phyloP scores from a whole-genome alignment of 345 rosid species.

The Eucalyptus pauciflora region DNA sequence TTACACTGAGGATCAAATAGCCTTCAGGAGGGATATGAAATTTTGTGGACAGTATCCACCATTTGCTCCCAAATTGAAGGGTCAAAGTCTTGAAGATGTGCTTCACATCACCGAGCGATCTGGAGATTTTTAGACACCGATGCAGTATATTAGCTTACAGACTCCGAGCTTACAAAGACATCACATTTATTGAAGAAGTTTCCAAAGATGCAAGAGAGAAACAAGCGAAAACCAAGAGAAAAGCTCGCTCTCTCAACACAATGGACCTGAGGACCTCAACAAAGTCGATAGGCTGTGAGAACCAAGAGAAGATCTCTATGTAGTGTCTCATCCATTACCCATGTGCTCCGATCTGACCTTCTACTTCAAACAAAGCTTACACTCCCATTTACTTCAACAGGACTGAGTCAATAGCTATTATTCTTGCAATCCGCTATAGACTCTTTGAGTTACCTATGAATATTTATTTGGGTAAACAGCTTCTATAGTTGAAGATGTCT shows the following conservation, averaged over 20 bases:
- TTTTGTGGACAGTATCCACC: slow-evolving; percentile 70
- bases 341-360: neutral
- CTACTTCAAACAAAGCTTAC: neutral
- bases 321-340: neutral
- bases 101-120: slow-evolving; percentile 50
- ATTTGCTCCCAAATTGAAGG: slow-evolving; percentile 74
- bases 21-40: slow-evolving; percentile 67
- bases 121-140: slow-evolving; percentile 7
- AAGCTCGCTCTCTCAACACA: neutral
- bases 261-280: neutral
- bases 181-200: neutral
- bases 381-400: neutral
- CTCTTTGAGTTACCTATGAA: neutral
- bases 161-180: neutral
- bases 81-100: slow-evolving; percentile 68
- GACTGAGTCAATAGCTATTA: neutral
- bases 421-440: neutral
- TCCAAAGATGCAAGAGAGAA: neutral
- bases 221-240: neutral
- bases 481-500: neutral
- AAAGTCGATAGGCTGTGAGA: neutral
- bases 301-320: neutral
- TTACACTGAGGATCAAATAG: slow-evolving; percentile 72
- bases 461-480: neutral
- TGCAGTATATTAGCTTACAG: neutral